Evolutionary conservation across 2,329 filamentous ascomycete species (phyloP).

Genomic region (Trichoderma sp.): DNA sequence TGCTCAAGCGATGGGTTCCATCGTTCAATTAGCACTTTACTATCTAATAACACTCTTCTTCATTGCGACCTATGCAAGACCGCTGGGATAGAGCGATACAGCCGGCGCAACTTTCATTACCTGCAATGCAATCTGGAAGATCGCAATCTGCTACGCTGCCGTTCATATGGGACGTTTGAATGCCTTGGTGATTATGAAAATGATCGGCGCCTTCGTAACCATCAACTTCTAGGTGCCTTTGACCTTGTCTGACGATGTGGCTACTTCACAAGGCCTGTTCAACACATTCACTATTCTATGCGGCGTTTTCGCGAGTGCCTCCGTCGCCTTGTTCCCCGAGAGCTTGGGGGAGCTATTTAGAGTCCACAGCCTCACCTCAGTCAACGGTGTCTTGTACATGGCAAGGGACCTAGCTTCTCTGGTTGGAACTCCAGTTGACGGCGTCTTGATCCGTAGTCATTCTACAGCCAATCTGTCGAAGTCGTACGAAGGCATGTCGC

Average conservation of each 20-base stretch:
- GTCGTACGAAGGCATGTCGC: slow-evolving; percentile 4
- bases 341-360: slow-evolving; percentile 11
- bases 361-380: neutral
- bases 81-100: slow-evolving; percentile 8
- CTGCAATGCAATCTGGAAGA: slow-evolving; percentile 6
- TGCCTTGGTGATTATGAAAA: neutral
- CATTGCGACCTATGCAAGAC: slow-evolving; percentile 4
- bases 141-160: slow-evolving; percentile 3
- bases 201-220: neutral
- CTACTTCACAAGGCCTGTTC: neutral
- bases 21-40: slow-evolving; percentile 11
- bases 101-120: slow-evolving; percentile 12
- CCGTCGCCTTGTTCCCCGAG: neutral
- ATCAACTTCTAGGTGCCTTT: slow-evolving; percentile 4
- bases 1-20: neutral
- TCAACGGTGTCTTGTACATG: slow-evolving; percentile 10
- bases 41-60: slow-evolving; percentile 11
- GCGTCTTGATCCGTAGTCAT: slow-evolving; percentile 10
- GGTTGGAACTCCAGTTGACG: slow-evolving; percentile 2
- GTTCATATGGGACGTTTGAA: slow-evolving; percentile 5
- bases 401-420: slow-evolving; percentile 3
- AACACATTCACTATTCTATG: neutral
- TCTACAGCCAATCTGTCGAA: neutral
- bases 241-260: neutral
- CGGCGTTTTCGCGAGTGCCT: slow-evolving; percentile 7